Conservation (phyloP, 2,329 filamentous ascomycete species). For the Calonectria hongkongensis region DNA sequence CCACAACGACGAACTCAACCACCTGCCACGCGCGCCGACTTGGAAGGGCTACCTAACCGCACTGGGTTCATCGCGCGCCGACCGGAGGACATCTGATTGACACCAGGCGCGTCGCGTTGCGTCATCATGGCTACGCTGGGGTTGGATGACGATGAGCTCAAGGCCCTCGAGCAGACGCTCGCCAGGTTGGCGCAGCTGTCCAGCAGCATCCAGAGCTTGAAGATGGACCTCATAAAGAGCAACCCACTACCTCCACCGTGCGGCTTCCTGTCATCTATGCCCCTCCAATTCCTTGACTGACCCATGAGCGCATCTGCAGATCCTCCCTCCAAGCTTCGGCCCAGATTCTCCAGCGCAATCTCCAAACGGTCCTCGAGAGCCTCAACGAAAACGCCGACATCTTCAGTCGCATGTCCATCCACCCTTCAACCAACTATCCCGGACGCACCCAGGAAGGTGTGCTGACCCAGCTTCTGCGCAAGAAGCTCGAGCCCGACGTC, state of each 20-base stretch:
- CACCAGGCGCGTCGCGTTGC: neutral
- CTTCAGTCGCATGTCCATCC: slow-evolving; percentile 82
- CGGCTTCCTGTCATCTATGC: slow-evolving; percentile 44
- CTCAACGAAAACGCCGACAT: slow-evolving; percentile 79
- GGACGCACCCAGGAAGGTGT: slow-evolving; percentile 80
- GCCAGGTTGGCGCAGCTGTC: slow-evolving; percentile 81
- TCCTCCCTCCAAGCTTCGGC: slow-evolving; percentile 83
- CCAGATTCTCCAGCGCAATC: slow-evolving; percentile 82
- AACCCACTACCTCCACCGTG: slow-evolving; percentile 82
- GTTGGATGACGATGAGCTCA: slow-evolving; percentile 76
- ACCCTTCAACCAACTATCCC: slow-evolving; percentile 85
- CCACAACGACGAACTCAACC: neutral
- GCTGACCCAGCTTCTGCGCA: slow-evolving; percentile 83
- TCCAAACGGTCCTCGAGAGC: slow-evolving; percentile 79
- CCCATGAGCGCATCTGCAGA: slow-evolving; percentile 62
- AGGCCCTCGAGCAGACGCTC: slow-evolving; percentile 82
- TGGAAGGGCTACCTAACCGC: neutral
- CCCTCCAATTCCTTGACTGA: slow-evolving; percentile 34
- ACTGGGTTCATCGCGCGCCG: neutral
- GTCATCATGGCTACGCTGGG: slow-evolving; percentile 66
- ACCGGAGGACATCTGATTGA: neutral
- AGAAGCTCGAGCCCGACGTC: slow-evolving; percentile 87
- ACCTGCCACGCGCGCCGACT: neutral
- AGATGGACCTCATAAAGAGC: slow-evolving; percentile 75
- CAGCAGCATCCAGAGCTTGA: slow-evolving; percentile 79